These are phyloP conservation scores for Suhomyces bokatorum DNA, from an alignment of 1,139 yeast species.

Conservation along the genomic window DNA sequence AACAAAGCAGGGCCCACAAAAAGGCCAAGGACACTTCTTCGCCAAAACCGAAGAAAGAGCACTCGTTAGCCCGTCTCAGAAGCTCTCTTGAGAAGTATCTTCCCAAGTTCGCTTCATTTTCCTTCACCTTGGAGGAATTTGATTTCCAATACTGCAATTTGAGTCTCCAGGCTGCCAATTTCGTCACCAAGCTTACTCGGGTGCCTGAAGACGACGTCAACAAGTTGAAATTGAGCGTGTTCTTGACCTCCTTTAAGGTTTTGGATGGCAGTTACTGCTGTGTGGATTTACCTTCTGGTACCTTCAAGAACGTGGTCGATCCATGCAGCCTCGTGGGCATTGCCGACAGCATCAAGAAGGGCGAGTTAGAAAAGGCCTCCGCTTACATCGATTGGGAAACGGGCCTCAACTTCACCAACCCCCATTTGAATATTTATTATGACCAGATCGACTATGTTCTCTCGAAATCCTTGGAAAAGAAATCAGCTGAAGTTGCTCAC, in stretches of 20 bases:
- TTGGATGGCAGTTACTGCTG: constrained; percentile 33
- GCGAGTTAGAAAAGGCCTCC: constrained; percentile 8
- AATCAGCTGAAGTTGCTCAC: not conserved
- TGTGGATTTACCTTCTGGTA: constrained; percentile 40
- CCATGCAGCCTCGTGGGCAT: constrained; percentile 14
- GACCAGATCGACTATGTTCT: constrained; percentile 33
- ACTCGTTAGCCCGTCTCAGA: not conserved
- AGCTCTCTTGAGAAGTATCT: not conserved
- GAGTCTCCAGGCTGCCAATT: constrained; percentile 23
- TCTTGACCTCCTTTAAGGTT: constrained; percentile 31
- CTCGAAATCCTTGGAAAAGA: not conserved
- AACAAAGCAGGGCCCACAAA: constrained; percentile 2
- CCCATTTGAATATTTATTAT: constrained; percentile 38
- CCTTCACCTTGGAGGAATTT: constrained; percentile 35
- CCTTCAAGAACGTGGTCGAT: constrained; percentile 19
- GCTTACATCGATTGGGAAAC: constrained; percentile 17
- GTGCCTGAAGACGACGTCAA: constrained; percentile 13
- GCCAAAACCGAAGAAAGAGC: not conserved
- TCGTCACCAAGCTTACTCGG: constrained; percentile 18
- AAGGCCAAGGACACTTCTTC: constrained; percentile 1
- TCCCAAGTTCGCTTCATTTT: constrained; percentile 14
- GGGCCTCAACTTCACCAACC: constrained; percentile 27
- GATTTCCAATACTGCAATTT: constrained; percentile 23
- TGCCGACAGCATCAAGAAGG: constrained; percentile 13
- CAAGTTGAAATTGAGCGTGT: constrained; percentile 18